Conservation (phyloP, 257 asterid genomes). For the Nicotiana tomentosiformis region DNA sequence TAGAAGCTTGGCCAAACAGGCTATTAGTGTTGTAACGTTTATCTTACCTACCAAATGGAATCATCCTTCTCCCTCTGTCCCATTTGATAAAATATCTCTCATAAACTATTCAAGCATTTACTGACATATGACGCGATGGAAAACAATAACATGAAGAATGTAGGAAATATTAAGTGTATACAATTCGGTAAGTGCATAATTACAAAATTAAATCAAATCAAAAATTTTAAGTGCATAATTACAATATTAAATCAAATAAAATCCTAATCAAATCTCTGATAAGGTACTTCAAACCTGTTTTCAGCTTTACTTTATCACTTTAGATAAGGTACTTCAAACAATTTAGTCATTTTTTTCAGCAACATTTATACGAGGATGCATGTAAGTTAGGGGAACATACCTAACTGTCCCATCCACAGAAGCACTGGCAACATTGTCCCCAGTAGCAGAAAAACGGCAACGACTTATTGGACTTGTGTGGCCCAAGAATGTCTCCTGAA, state of each 20-base stretch:
- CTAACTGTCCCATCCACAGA: conserved; percentile 96
- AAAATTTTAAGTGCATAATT: neutral
- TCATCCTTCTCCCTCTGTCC: neutral
- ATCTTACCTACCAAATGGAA: neutral
- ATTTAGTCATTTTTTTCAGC: neutral
- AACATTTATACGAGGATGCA: neutral
- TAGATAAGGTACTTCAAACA: neutral
- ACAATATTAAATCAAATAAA: neutral
- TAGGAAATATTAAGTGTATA: neutral
- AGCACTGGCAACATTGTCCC: conserved; percentile 95
- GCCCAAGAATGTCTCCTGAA: conserved; percentile 88
- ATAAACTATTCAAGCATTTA: neutral
- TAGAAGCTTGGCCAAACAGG: no score
- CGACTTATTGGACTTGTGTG: conserved; percentile 95
- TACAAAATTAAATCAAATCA: neutral
- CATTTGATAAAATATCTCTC: neutral
- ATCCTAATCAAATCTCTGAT: neutral
- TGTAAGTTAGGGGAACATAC: conserved; percentile 18
- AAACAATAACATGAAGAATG: neutral
- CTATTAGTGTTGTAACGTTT: neutral
- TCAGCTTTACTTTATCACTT: neutral
- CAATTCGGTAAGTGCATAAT: neutral
- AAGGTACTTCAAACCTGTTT: neutral
- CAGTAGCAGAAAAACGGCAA: conserved; percentile 92
- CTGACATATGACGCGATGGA: neutral